A percentile compares a stretch with the other conserved stretches of the same genome.
Conservation (phyloP, 1,139 yeast genomes). For the Blastobotrys arbuscula region DNA sequence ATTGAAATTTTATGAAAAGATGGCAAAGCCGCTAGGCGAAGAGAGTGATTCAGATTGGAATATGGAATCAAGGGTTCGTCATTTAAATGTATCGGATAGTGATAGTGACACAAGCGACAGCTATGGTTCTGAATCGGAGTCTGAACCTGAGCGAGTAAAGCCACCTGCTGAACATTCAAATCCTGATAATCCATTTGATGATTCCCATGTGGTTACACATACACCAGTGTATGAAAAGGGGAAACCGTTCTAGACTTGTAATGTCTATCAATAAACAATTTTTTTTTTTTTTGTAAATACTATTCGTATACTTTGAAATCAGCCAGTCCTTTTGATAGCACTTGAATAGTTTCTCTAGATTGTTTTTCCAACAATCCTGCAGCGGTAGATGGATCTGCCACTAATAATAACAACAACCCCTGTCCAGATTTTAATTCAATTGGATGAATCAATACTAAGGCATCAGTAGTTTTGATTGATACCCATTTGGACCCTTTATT, state of each 20-base stretch:
- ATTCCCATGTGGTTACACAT: constrained; percentile 39
- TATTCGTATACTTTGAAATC: constrained; percentile 22
- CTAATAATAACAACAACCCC: constrained; percentile 23
- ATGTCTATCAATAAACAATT: background rate
- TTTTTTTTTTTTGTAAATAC: background rate
- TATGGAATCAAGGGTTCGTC: constrained; percentile 21
- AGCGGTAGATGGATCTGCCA: constrained; percentile 29
- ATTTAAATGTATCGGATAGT: constrained; percentile 20
- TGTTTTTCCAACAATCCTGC: constrained; percentile 25
- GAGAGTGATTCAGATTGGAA: constrained; percentile 38
- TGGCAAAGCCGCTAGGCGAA: constrained; percentile 46
- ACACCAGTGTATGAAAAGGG: constrained; percentile 13
- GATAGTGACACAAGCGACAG: constrained; percentile 1
- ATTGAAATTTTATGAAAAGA: constrained; percentile 60
- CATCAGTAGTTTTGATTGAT: constrained; percentile 25
- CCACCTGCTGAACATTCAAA: constrained; percentile 9
- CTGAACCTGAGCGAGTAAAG: background rate
- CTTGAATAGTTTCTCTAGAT: constrained; percentile 24
- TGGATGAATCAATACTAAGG: constrained; percentile 25
- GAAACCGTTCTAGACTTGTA: background rate
- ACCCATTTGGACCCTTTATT: constrained; percentile 22
- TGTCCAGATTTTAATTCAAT: constrained; percentile 19
- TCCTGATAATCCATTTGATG: constrained; percentile 65
- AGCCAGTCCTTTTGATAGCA: constrained; percentile 24
- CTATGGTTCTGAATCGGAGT: constrained; percentile 14